Percentiles rank a stretch among this genome's conserved stretches.
phyloP scores from a whole-genome alignment of 176 grass and related monocot genomes.

The Oryza brachyantha region DNA sequence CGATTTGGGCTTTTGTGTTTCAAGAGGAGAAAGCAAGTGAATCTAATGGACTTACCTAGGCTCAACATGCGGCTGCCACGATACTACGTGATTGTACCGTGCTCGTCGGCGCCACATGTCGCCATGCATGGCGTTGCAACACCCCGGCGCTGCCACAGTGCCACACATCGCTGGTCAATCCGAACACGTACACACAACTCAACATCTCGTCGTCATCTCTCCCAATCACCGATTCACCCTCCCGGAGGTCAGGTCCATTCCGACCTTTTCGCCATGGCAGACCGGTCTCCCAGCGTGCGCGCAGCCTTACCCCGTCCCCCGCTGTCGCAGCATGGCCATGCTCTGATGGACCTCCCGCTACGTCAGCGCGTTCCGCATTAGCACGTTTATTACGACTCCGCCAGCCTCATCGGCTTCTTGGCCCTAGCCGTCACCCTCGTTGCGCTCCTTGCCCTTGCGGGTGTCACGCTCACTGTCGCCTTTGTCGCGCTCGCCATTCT shows the following conservation, averaged over 20 bases:
- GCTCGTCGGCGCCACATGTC: conserved; percentile 23
- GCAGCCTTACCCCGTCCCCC: not conserved
- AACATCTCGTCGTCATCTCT: not conserved
- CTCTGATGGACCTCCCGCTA: not conserved
- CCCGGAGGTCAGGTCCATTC: not conserved
- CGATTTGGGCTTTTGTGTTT: no score
- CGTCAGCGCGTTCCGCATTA: conserved; percentile 25
- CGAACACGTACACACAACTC: not conserved
- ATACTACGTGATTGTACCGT: not conserved
- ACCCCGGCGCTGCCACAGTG: conserved; percentile 1
- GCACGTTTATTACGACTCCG: conserved; percentile 27
- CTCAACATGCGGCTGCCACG: no score
- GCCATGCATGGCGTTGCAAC: conserved; percentile 6
- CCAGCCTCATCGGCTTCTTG: conserved; percentile 51
- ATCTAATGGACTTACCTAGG: no score
- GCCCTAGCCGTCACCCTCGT: conserved; percentile 46
- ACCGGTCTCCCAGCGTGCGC: conserved; percentile 14
- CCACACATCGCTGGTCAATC: conserved; percentile 39
- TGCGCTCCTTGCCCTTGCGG: conserved; percentile 46
- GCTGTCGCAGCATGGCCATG: not conserved
- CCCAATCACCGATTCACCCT: not conserved
- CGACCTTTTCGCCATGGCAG: conserved; percentile 5
- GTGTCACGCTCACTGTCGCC: conserved; percentile 44
- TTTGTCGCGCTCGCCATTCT: conserved; percentile 40
- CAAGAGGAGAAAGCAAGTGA: no score